Base-by-base conservation (phyloP, 2,329 filamentous ascomycete genomes). In the Ramularia collo-cygni region DNA sequence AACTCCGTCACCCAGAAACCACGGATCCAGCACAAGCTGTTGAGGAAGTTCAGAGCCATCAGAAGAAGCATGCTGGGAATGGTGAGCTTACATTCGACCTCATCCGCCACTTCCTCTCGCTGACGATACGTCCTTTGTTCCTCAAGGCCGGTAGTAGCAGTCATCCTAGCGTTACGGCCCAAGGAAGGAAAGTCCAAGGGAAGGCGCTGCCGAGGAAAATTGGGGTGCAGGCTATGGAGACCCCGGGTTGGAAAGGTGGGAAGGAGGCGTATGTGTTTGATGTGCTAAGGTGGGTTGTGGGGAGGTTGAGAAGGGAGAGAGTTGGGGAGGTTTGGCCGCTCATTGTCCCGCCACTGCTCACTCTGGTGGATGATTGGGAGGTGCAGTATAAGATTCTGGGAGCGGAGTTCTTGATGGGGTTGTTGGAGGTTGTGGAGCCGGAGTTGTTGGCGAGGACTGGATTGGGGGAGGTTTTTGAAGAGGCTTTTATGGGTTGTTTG, bases 1-100 rank as follows among this genome's bases (percentile, higher is more conserved):
- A 96, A 63, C 73, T 96, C 37, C 75, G 85, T 27, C 79, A 96
- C 57, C 86, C 88, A 0, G 71, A 71, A 3, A 69, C 68, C 42
- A 76, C 72, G 3, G 81, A 89, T 46, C 64, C 71, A 19, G 54
- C 56, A 21, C 58, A 60, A 40, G 68, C 67, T 10, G 66, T 72
- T 36, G 63, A 67, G 51, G 65, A 65, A 44, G 67, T 72, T 30
- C n/a, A n/a, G n/a, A n/a, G 21, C 21, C 21, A 10, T 24, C 21
- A 24, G n/a, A 63, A 62, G 42, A 52, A 42, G 19, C 50, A 54
- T 40, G 46, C 56, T 43, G 38, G 53, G 42, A 59, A 64, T 51
- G 66, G 69, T 72, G 69, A 72, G 69, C 70, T 73, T 44, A 57
- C 67, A 56, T 60, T 60, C 56, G 57, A 61, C 52, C 67, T 71